Base-by-base conservation (phyloP, 139 green algal species). In the Chlamydomonas asymmetrica region DNA sequence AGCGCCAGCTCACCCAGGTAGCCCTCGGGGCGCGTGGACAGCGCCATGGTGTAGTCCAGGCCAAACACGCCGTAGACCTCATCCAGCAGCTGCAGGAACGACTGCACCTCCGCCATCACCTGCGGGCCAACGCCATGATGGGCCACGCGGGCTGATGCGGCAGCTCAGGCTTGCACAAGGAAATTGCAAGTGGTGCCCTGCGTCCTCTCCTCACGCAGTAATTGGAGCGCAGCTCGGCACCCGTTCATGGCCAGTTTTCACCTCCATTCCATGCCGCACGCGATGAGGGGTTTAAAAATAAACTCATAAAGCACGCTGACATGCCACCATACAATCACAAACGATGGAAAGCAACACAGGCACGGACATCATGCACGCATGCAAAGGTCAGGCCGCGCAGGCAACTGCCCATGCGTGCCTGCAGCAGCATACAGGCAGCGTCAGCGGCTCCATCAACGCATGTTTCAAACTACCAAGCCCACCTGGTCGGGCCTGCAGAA, bases 401-500 rank as follows among this genome's bases (percentile, higher is more conserved):
- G n/a, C n/a, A n/a, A 25, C 10, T 52, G 10, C 16, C 10, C 45
- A 10, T 52, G 45, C 45, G 45, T 52, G 10, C 45, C 16, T 52
- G 10, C 45, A 10, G 16, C 10, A 10, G 10, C 16, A 16, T 52
- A 52, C 45, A 52, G 10, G 45, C 45, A 52, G 16, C 10, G 10
- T 52, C 71, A 99, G 84, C 71, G 98, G 91, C 32, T 88, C 83
- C 23, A 75, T 41, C 68, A 98, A 98, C 81, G 38, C 4, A n/a
- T 39, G 10, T 52, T 34, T 16, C 59, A 4, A 9, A 25, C 32
- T 10, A 4, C n/a, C 43, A 6, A 35, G 1, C 70, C 22, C 57
- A 83, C 79, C 83, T 98, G 95, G 39, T 86, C 67, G 0, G 96
- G 96, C 75, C 98, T 84, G 85, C 96, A 99, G 82, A 99, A 99